These are phyloP conservation scores for Ganoderma meredithae DNA, from an alignment of 1,284 basidiomycete species.

Conservation along the genomic window DNA sequence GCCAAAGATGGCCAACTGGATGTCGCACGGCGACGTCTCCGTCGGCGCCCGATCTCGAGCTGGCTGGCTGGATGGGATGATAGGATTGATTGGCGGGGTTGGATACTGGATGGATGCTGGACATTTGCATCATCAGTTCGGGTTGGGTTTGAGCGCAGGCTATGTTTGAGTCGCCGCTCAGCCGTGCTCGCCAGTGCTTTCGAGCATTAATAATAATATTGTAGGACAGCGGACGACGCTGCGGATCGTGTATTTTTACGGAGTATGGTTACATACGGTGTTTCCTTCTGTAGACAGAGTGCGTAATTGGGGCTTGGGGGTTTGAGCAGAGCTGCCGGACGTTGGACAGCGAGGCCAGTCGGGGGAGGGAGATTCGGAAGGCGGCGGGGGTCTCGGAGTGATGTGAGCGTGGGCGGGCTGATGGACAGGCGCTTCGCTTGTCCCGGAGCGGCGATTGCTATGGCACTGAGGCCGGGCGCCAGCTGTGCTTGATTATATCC, in stretches of 20 bases:
- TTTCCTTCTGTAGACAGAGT: conserved; percentile 7
- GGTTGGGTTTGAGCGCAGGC: conserved; percentile 5
- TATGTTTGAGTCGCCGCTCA: background rate
- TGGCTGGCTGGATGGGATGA: conserved; percentile 1
- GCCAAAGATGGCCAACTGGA: background rate
- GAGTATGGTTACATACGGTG: conserved; percentile 7
- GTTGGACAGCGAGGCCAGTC: conserved; percentile 11
- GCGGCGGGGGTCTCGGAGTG: conserved; percentile 16
- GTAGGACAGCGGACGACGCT: background rate
- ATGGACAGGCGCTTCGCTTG: background rate
- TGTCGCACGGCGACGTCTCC: background rate
- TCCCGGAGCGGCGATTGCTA: conserved; percentile 20
- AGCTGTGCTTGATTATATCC: background rate
- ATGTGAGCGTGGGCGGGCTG: conserved; percentile 13
- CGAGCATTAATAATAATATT: background rate
- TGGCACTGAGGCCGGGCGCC: conserved; percentile 17
- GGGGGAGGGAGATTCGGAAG: conserved; percentile 6
- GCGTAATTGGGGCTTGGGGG: background rate
- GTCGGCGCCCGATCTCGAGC: conserved; percentile 10
- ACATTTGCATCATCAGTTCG: conserved; percentile 2
- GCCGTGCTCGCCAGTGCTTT: background rate
- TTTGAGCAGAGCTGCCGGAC: background rate
- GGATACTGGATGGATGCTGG: conserved; percentile 5
- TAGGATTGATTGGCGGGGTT: background rate
- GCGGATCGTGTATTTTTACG: conserved; percentile 20